Base-by-base conservation (phyloP, 1,139 yeast genomes). In the Geotrichum reessii region DNA sequence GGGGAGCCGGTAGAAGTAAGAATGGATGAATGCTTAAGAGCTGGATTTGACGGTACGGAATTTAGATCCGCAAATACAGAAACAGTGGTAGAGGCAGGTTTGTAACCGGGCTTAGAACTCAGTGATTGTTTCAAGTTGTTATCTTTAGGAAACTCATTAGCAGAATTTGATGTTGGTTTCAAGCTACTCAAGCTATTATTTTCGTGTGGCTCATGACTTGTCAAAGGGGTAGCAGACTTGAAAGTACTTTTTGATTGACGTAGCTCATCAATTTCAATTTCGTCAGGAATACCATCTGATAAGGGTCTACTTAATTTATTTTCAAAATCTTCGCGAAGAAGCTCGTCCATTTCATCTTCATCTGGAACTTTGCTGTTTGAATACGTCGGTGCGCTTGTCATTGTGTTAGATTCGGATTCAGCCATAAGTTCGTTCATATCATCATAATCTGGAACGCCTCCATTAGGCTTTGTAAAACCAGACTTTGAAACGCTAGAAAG, bases 81-180 rank as follows among this genome's bases (percentile, higher is more conserved):
- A 7, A 17, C 44, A 2, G 44, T 37, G 6, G 44, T 37, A 8
- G 21, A 17, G 7, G 44, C 17, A n/a, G 17, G 7, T 2, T 14
- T 33, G 40, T n/a, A 33, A 33, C 17, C 5, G 40, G 40, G 40
- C n/a, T 17, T 33, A 27, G 44, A 14, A 19, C 31, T 22, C 17
- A 50, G 11, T 7, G 52, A 49, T 21, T 56, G 50, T 8, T 52
- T 50, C 44, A 56, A n/a, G 12, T 56, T 52, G 22, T 52, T 49
- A 19, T 40, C 52, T 21, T 52, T 55, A 1, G 54, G 54, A 19
- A 55, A 22, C 12, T 31, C 25, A 42, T 14, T 37, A 14, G 27
- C 14, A n/a, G 40, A 33, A 33, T 33, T 14, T 12, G n/a, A n/a
- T 33, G 17, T 2, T n/a, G 14, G n/a, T n/a, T n/a, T 11, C 14